Conservation (phyloP, 768 basidiomycete species). For the Leccinum ochraceum region DNA sequence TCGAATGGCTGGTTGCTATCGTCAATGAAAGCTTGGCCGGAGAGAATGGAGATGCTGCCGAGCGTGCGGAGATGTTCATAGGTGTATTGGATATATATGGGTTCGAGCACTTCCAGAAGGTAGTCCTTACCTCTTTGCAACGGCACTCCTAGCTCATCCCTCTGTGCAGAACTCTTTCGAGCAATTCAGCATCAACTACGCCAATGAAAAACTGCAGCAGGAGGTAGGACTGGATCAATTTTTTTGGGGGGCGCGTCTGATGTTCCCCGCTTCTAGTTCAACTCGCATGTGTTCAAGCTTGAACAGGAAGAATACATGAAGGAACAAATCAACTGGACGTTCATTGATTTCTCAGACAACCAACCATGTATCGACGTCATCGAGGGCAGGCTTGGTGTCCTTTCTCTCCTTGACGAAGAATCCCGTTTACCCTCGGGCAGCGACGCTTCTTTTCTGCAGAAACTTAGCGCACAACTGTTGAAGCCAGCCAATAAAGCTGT, state of each 20-base stretch:
- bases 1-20: slow-evolving; percentile 97
- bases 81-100: slow-evolving; percentile 98
- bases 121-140: slow-evolving; percentile 24
- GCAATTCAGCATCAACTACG: slow-evolving; percentile 99
- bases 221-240: slow-evolving; percentile 57
- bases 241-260: slow-evolving; percentile 14
- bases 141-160: slow-evolving; percentile 7
- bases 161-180: slow-evolving; percentile 79
- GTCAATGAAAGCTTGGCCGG: slow-evolving; percentile 97
- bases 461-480: slow-evolving; percentile 80
- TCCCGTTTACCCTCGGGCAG: slow-evolving; percentile 94
- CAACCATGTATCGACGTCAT: slow-evolving; percentile 99
- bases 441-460: slow-evolving; percentile 90
- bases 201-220: slow-evolving; percentile 97
- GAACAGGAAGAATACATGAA: slow-evolving; percentile 99
- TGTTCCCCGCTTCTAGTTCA: slow-evolving; percentile 62
- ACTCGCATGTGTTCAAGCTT: slow-evolving; percentile 98
- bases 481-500: slow-evolving; percentile 86
- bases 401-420: slow-evolving; percentile 95
- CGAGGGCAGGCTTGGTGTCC: slow-evolving; percentile 94
- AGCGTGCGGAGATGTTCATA: slow-evolving; percentile 96
- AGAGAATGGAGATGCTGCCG: slow-evolving; percentile 90
- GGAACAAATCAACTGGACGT: slow-evolving; percentile 99
- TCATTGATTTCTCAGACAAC: slow-evolving; percentile 99
- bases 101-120: slow-evolving; percentile 97